A percentile compares a stretch with the other conserved stretches of the same genome.
Conservation (phyloP, 257 asterid genomes). For the Rubia yunnanensis region DNA sequence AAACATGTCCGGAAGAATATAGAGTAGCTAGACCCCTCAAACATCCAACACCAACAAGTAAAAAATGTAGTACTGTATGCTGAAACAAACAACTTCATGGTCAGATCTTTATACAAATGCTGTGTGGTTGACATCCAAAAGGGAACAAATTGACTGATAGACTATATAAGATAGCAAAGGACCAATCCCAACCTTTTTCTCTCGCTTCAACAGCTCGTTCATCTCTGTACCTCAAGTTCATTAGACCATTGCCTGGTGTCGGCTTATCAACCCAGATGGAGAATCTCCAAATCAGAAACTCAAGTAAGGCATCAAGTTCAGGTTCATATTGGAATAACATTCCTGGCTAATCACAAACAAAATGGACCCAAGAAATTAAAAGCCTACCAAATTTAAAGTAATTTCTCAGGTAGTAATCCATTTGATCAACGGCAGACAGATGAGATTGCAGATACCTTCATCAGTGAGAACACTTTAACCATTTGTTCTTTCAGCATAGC, state of each 20-base stretch:
- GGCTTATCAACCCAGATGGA: slow-evolving; percentile 99
- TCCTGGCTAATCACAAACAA: slow-evolving; percentile 91
- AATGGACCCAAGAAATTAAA: slow-evolving; percentile 36
- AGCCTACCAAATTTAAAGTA: slow-evolving; percentile 16
- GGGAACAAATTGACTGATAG: neutral
- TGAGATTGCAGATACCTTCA: slow-evolving; percentile 58
- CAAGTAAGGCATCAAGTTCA: slow-evolving; percentile 92
- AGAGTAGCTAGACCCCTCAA: neutral
- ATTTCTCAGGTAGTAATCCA: slow-evolving; percentile 13
- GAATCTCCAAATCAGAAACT: slow-evolving; percentile 89
- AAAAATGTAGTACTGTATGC: neutral
- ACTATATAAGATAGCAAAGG: neutral
- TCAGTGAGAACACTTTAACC: slow-evolving; percentile 73
- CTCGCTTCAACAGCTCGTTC: slow-evolving; percentile 68
- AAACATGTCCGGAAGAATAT: neutral
- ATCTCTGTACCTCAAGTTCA: slow-evolving; percentile 82
- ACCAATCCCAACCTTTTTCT: slow-evolving; percentile 58
- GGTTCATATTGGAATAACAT: slow-evolving; percentile 91
- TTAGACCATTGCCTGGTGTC: slow-evolving; percentile 86
- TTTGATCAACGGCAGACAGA: slow-evolving; percentile 10
- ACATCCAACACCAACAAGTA: neutral
- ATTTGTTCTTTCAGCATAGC: slow-evolving; percentile 94
- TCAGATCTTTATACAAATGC: neutral
- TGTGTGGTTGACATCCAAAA: neutral
- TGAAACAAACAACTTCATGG: neutral